A percentile compares a stretch with the other conserved stretches of the same genome.
phyloP scores from a whole-genome alignment of 768 basidiomycete species.

The Lactarius vividus region DNA sequence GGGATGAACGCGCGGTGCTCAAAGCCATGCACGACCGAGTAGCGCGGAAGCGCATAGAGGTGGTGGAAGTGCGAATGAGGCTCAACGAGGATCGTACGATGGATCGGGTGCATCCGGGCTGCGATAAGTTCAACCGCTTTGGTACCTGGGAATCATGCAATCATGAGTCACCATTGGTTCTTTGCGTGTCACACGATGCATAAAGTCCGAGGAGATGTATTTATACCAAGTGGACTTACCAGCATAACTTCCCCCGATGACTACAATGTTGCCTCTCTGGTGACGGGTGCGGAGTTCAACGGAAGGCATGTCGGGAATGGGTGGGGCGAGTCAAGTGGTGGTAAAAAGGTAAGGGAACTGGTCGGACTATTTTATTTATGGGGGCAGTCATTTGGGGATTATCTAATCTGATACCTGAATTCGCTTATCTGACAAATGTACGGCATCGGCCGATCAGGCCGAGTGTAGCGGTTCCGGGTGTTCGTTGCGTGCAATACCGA shows the following conservation, averaged over 20 bases:
- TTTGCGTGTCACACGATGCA: not conserved
- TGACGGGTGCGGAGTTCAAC: not conserved
- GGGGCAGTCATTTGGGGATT: not conserved
- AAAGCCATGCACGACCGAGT: slow-evolving; percentile 31
- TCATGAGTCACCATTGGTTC: too few relatives aligned
- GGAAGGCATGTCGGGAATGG: not conserved
- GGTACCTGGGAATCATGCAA: slow-evolving; percentile 18
- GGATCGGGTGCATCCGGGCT: slow-evolving; percentile 28
- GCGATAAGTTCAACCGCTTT: slow-evolving; percentile 31
- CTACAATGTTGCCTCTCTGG: slow-evolving; percentile 34
- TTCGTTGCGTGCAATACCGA: too few relatives aligned
- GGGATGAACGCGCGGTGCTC: slow-evolving; percentile 38
- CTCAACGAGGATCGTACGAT: slow-evolving; percentile 37
- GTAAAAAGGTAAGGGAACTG: not conserved
- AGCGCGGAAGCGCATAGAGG: slow-evolving; percentile 38
- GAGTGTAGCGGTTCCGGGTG: too few relatives aligned
- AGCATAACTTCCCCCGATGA: slow-evolving; percentile 39
- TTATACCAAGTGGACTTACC: slow-evolving; percentile 26
- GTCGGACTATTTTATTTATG: not conserved
- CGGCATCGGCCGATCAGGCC: not conserved
- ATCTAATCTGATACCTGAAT: not conserved
- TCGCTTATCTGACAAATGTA: not conserved
- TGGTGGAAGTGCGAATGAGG: slow-evolving; percentile 38
- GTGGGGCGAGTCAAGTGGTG: not conserved
- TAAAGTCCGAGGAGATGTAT: not conserved